Evolutionary conservation across 192 early-diverging fungal genomes (phyloP).

Genomic region (Mortierella hygrophila): DNA sequence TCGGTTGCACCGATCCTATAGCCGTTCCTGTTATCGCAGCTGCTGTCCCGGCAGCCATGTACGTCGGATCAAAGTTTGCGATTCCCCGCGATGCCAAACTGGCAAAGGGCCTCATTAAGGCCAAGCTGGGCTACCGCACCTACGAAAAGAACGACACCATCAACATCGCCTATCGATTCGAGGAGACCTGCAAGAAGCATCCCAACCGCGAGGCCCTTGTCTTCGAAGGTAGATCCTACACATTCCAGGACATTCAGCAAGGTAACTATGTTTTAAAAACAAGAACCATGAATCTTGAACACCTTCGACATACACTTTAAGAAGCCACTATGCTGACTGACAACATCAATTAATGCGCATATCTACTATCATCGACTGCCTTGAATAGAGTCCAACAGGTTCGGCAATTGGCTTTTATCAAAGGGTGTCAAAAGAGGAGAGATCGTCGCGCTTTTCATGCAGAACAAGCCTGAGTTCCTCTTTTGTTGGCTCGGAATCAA

Average conservation of each 20-base stretch:
- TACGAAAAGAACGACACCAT: constrained; percentile 59
- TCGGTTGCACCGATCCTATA: background rate
- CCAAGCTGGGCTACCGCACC: constrained; percentile 47
- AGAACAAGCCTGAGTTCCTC: constrained; percentile 73
- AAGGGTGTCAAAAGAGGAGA: constrained; percentile 58
- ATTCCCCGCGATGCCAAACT: constrained; percentile 58
- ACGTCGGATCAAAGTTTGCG: constrained; percentile 59
- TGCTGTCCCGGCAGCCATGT: constrained; percentile 59
- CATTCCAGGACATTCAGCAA: constrained; percentile 61
- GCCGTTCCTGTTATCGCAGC: constrained; percentile 36
- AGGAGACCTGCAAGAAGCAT: constrained; percentile 53
- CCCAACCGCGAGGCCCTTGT: constrained; percentile 61
- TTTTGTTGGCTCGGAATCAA: constrained; percentile 66
- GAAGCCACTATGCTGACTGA: background rate
- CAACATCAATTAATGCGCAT: background rate
- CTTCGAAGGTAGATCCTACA: constrained; percentile 64
- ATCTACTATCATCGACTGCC: background rate
- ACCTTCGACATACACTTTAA: too few relatives aligned
- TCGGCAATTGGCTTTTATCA: constrained; percentile 49
- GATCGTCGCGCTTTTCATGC: constrained; percentile 70
- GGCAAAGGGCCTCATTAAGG: constrained; percentile 36
- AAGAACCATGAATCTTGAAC: too few relatives aligned
- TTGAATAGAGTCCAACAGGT: constrained; percentile 41
- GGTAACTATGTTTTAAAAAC: constrained; percentile 30
- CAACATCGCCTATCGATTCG: constrained; percentile 63